Evolutionary conservation across 2,329 filamentous ascomycete species (phyloP).

Genomic region (Trichophyton schoenleinii): DNA sequence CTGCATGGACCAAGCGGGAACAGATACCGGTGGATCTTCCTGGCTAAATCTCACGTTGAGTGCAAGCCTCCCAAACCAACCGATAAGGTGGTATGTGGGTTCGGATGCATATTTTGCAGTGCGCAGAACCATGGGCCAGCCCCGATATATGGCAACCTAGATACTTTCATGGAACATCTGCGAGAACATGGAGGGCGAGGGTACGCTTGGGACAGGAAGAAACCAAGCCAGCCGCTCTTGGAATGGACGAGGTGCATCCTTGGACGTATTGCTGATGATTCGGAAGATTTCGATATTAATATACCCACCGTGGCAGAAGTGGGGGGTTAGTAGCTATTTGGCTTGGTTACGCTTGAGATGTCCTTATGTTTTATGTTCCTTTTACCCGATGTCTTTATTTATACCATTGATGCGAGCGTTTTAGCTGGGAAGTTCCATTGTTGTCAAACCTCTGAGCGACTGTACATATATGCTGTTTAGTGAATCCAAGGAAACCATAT

Average conservation of each 20-base stretch:
- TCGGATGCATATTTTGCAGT: constrained; percentile 38
- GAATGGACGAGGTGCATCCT: constrained; percentile 34
- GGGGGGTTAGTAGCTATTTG: background rate
- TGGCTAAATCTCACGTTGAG: constrained; percentile 36
- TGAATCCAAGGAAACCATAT: too few species aligned
- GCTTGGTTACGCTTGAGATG: background rate
- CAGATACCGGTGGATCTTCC: constrained; percentile 36
- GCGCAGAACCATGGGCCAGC: constrained; percentile 23
- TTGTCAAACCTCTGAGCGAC: background rate
- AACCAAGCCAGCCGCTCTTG: constrained; percentile 26
- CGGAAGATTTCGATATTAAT: constrained; percentile 39
- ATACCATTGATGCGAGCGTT: background rate
- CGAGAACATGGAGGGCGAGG: constrained; percentile 17
- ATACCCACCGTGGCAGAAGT: constrained; percentile 19
- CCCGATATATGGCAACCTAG: constrained; percentile 29
- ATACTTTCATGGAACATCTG: constrained; percentile 35
- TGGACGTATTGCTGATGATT: constrained; percentile 26
- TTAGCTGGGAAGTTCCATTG: background rate
- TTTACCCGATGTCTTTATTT: background rate
- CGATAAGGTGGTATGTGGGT: constrained; percentile 15
- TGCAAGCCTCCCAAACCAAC: constrained; percentile 19
- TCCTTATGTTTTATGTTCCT: background rate
- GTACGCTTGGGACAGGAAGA: constrained; percentile 19
- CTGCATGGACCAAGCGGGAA: constrained; percentile 23
- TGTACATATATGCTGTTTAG: background rate